Conservation (phyloP, 495 filamentous ascomycete species). For the Aspergillus funiculosus region DNA sequence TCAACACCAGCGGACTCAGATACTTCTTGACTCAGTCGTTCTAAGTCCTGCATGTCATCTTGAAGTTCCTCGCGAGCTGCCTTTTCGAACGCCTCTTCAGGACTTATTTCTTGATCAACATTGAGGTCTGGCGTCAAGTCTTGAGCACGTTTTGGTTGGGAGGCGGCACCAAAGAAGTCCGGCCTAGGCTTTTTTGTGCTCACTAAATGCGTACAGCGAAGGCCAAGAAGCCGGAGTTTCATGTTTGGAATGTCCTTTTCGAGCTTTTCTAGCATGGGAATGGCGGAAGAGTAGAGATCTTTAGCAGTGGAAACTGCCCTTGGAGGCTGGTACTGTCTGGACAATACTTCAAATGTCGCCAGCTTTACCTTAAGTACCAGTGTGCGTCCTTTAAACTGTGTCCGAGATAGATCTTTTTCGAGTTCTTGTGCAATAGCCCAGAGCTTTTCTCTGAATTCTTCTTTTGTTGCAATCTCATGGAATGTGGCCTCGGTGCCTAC, state of each 20-base stretch:
- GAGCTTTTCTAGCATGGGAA: conserved; percentile 80
- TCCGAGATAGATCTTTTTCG: conserved; percentile 75
- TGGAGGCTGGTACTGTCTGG: conserved; percentile 69
- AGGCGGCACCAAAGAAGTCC: conserved; percentile 69
- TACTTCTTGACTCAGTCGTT: conserved; percentile 57
- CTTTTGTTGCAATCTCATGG: conserved; percentile 64
- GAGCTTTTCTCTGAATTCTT: conserved; percentile 69
- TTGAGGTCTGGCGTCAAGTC: conserved; percentile 1
- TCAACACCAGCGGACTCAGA: conserved; percentile 6
- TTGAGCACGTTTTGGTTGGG: conserved; percentile 17
- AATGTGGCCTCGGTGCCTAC: conserved; percentile 95
- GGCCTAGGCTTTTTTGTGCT: conserved; percentile 71
- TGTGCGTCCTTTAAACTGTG: conserved; percentile 82
- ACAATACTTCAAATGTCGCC: conserved; percentile 87
- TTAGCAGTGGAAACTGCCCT: conserved; percentile 66
- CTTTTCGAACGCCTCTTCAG: conserved; percentile 64
- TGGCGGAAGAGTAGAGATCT: conserved; percentile 72
- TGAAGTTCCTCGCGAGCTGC: conserved; percentile 57
- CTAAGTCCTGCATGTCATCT: conserved; percentile 59
- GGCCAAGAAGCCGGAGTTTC: conserved; percentile 80
- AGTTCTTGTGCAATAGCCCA: conserved; percentile 76
- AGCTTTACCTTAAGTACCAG: conserved; percentile 89
- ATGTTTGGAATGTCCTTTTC: conserved; percentile 80
- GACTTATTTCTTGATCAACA: conserved; percentile 60
- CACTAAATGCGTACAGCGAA: conserved; percentile 80